These are phyloP conservation scores for Eucalyptus guilfoylei DNA, from an alignment of 345 rosid genomes.

Conservation along the genomic window DNA sequence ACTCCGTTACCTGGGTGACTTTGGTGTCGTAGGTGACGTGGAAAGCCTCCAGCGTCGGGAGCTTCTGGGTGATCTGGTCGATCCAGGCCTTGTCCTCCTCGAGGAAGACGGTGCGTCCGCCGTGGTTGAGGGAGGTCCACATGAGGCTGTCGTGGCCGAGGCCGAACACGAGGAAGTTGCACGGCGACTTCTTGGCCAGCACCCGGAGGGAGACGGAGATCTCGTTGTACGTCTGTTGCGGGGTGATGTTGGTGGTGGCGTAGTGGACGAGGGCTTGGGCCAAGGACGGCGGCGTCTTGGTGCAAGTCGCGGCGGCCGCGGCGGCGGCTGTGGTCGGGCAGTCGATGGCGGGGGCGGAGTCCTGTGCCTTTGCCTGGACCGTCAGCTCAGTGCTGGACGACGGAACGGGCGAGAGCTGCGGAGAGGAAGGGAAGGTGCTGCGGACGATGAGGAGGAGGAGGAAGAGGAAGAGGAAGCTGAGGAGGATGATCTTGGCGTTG, in stretches of 20 bases:
- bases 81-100: constrained; percentile 87
- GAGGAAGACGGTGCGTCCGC: constrained; percentile 79
- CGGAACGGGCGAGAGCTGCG: neutral
- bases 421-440: constrained; percentile 29
- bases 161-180: constrained; percentile 84
- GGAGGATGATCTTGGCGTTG: constrained; percentile 22
- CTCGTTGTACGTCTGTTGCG: constrained; percentile 77
- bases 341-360: neutral
- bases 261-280: constrained; percentile 73
- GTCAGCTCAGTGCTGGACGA: neutral
- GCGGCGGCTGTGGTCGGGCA: constrained; percentile 1
- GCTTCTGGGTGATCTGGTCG: constrained; percentile 24
- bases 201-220: constrained; percentile 59
- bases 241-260: constrained; percentile 63
- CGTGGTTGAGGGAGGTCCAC: constrained; percentile 78
- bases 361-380: neutral
- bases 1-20: neutral
- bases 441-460: constrained; percentile 27
- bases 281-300: constrained; percentile 51
- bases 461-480: constrained; percentile 21
- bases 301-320: constrained; percentile 11
- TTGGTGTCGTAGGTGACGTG: constrained; percentile 69
- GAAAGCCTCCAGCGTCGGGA: constrained; percentile 52
- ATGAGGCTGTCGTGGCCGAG: constrained; percentile 85
- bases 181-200: constrained; percentile 58